A percentile compares a stretch with the other conserved stretches of the same genome.
Evolutionary conservation across 2,329 filamentous ascomycete species (phyloP).

Genomic region (Lomentospora prolificans): DNA sequence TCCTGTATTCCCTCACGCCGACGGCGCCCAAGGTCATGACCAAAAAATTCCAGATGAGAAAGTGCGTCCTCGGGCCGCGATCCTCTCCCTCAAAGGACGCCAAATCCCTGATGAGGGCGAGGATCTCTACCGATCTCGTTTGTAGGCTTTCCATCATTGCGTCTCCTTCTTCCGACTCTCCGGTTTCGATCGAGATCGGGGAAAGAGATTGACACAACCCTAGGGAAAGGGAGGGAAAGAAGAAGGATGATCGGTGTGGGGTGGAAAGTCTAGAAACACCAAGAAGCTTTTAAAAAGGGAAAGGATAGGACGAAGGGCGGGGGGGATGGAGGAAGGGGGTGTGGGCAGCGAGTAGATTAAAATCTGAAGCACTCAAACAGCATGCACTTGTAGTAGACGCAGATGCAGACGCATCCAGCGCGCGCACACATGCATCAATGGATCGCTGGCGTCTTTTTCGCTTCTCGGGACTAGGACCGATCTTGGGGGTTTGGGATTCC

Average conservation of each 20-base stretch:
- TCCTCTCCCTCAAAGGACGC: slow-evolving; percentile 1
- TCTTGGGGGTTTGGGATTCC: no score
- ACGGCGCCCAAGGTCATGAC: background rate
- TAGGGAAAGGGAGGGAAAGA: background rate
- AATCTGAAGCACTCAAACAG: no score
- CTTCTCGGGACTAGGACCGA: background rate
- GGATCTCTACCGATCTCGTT: background rate
- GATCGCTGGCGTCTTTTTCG: background rate
- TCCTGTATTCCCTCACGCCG: background rate
- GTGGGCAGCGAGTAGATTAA: background rate
- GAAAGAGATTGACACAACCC: background rate
- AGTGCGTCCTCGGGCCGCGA: background rate
- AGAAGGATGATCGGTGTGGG: background rate
- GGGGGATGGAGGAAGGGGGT: background rate
- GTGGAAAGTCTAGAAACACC: background rate
- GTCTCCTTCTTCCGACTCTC: background rate
- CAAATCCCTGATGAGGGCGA: background rate
- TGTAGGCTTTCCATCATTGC: background rate
- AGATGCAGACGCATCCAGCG: no score
- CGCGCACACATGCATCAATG: background rate
- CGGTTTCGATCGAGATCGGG: background rate
- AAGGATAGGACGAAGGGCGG: background rate
- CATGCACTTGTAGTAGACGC: no score
- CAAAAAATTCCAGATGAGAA: background rate
- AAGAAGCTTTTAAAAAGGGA: background rate